Evolutionary conservation across 129 eudicot genomes (phyloP), one percentile per base, ranked within the genome.

Genomic region (Tagetes patula): DNA sequence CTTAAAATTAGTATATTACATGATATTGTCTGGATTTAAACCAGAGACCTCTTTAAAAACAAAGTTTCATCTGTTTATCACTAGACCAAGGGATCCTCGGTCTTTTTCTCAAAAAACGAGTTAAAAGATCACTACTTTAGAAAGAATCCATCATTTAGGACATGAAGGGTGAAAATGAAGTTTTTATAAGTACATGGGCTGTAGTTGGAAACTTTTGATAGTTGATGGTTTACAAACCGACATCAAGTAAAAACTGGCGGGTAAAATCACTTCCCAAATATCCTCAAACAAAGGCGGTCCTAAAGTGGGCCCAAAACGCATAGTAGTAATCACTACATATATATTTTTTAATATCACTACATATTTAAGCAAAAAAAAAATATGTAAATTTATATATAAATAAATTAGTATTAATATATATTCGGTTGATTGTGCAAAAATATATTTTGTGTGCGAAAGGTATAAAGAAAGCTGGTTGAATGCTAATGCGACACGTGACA

Each of bases 261-360:
- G 82, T 72, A 72, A 65, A 64, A 42, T 9, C 73, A 55, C 78
- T 71, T 52, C 50, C 39, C 36, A 61, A 34, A 63, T 72, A 65
- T 72, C 73, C 67, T 78, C 73, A 56, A 53, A 72, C 77, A 66
- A 71, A 78, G 82, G 73, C 77, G 82, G 82, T 72, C 61, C 69
- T 42, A 55, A 69, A 34, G 65, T 70, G 59, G 82, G 46, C 72
- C 72, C 82, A 53, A 55, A 65, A 20, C 37, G 14, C 77, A 43
- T 78, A 52, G 82, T 47, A 71, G 4, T 71, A 52, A 46, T 72
- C 73, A 63, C 61, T 59, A 59, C 40, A 12, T 50, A 50, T n/a
- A 12, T 47, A 52, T 4, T 53, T 53, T n/a, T 53, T 52, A 34
- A 48, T n/a, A n/a, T 40, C 10, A 1, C 6, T 34, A 49, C 32